A percentile compares a stretch with the other conserved stretches of the same genome.
Evolutionary conservation across 169 alveolate species (phyloP).

Genomic region (Eimeria brunetti): DNA sequence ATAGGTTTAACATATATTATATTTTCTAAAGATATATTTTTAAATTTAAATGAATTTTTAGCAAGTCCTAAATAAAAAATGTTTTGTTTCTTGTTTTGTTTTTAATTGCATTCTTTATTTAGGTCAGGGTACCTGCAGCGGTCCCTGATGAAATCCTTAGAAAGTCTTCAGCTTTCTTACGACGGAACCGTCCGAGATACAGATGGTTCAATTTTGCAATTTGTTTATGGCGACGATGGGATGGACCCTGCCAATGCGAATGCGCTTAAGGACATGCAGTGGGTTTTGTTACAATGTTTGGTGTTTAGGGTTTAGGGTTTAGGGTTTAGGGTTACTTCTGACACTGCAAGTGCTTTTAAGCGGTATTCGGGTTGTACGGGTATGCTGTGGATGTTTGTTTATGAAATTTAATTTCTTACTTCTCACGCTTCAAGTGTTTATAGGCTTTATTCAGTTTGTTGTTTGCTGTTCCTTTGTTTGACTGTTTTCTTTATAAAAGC

Average conservation of each 20-base stretch:
- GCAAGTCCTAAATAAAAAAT: conserved; percentile 41
- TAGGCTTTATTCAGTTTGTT: too few species aligned
- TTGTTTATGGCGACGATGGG: conserved; percentile 99
- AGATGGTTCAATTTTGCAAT: conserved; percentile 97
- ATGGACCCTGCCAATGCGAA: conserved; percentile 29
- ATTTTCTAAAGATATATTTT: neutral
- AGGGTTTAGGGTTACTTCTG: too few species aligned
- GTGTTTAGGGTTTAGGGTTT: too few species aligned
- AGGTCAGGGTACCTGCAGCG: conserved; percentile 97
- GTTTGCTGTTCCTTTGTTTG: too few species aligned
- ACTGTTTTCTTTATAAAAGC: too few species aligned
- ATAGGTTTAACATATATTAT: conserved; percentile 23
- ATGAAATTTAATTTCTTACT: too few species aligned
- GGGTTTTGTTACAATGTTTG: too few species aligned
- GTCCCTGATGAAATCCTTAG: conserved; percentile 95
- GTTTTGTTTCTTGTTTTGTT: conserved; percentile 53
- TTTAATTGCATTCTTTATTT: too few species aligned
- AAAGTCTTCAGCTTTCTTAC: conserved; percentile 96
- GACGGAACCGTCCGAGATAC: conserved; percentile 97
- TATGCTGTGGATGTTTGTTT: too few species aligned
- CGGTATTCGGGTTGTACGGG: too few species aligned
- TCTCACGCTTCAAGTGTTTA: too few species aligned
- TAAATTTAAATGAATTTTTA: conserved; percentile 74
- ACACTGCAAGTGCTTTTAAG: too few species aligned
- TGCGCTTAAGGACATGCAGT: conserved; percentile 27